Evolutionary conservation across 257 asterid species (phyloP), one percentile per base, ranked within the genome.

Genomic region (Solanum clarkiae): DNA sequence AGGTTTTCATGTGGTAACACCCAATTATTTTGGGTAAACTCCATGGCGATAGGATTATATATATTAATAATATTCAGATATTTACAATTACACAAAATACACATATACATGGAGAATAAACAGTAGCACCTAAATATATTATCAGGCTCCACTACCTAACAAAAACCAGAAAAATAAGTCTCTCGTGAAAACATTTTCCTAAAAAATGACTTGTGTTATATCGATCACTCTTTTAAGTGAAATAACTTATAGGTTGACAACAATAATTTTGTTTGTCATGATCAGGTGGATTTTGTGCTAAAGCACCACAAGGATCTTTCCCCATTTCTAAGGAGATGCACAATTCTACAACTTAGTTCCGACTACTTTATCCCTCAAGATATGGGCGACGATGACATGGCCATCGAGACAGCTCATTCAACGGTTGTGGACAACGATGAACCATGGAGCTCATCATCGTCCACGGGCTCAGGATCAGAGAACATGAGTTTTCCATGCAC

Each of bases 321-420:
- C 7, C 97, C 97, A 29, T 96, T 96, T 87, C 82, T 96, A 84
- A 92, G 92, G 86, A 92, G 88, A 47, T 96, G 99, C 93, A 90
- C 91, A 68, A 91, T 92, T 13, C 90, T 96, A 86, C 97, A 93
- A 87, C 95, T 96, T 6, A 86, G 98, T 84, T 97, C 98, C n/a
- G 99, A 96, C 53, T 96, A 93, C 92, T 92, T 94, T 90, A 91
- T 96, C 55, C 99, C 99, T 17, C 96, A 93, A 84, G 98, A 96
- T 81, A 91, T 89, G 18, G 93, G 91, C 11, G 98, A 93, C 5
- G 96, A 93, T 36, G 95, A 93, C 60, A 95, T 93, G 0, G 92
- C 91, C 6, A 97, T 93, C 44, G 95, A 93, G 84, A 95, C 95
- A 0, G 93, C 91, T 0, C 91, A 84, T 65, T 95, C 99, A 10